Conservation (phyloP, 176 grass and related monocot species). For the Cenchrus purpureus region DNA sequence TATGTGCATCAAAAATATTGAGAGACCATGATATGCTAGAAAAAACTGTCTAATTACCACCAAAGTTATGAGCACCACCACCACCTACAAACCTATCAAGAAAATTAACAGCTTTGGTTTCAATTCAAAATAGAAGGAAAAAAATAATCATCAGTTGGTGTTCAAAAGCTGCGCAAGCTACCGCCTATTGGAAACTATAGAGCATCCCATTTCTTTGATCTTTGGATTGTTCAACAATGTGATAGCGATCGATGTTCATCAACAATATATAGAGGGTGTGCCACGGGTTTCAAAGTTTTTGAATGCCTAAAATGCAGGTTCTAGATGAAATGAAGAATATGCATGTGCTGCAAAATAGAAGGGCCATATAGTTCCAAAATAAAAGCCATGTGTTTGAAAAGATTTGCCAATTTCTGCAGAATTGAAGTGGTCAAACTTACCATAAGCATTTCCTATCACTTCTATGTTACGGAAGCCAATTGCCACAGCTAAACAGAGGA, state of each 20-base stretch:
- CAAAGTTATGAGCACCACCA: constrained; percentile 12
- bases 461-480: constrained; percentile 62
- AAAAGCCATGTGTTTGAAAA: background rate
- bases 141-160: background rate
- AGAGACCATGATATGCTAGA: background rate
- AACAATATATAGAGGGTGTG: background rate
- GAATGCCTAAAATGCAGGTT: background rate
- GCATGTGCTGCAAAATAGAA: background rate
- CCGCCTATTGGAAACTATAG: background rate
- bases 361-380: background rate
- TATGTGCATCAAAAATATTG: background rate
- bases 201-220: background rate
- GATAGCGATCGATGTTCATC: background rate
- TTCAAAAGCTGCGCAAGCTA: background rate
- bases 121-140: background rate
- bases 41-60: constrained; percentile 1
- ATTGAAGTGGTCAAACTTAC: constrained; percentile 53
- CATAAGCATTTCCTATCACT: constrained; percentile 79
- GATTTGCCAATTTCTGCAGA: constrained; percentile 2
- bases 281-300: background rate
- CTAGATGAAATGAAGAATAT: constrained; percentile 7
- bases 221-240: background rate
- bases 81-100: constrained; percentile 3
- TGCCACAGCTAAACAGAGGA: constrained; percentile 67
- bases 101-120: constrained; percentile 4